Conservation (phyloP, 2,329 filamentous ascomycete species). For the Nigrospora osmanthi region DNA sequence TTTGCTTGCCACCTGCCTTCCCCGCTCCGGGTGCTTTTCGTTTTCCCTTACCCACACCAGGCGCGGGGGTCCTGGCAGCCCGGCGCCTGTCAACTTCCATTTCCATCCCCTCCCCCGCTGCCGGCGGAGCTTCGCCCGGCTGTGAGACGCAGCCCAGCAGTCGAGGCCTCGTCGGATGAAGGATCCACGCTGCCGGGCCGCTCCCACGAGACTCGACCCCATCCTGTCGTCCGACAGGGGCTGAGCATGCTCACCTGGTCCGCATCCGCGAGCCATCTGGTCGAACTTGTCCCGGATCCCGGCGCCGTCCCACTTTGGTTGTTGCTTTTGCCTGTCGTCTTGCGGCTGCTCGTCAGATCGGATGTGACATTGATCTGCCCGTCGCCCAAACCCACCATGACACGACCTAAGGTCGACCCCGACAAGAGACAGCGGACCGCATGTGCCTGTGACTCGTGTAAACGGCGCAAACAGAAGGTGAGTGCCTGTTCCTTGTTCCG, state of each 20-base stretch:
- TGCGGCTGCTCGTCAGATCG: constrained; percentile 21
- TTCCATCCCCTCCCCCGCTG: too few species aligned
- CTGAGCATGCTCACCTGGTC: constrained; percentile 16
- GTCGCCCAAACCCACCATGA: constrained; percentile 26
- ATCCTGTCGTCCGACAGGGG: constrained; percentile 15
- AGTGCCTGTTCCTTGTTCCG: constrained; percentile 15
- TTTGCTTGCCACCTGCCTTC: too few species aligned
- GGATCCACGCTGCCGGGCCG: too few species aligned
- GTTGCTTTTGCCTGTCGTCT: constrained; percentile 14
- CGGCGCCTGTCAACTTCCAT: too few species aligned
- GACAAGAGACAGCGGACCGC: constrained; percentile 56
- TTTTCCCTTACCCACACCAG: too few species aligned
- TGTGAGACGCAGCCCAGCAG: too few species aligned
- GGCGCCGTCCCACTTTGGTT: constrained; percentile 18
- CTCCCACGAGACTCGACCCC: too few species aligned
- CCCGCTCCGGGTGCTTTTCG: too few species aligned
- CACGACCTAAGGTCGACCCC: constrained; percentile 45
- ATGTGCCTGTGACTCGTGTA: constrained; percentile 58
- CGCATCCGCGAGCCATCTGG: constrained; percentile 22
- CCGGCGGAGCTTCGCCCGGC: too few species aligned
- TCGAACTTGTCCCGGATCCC: constrained; percentile 14
- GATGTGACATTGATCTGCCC: constrained; percentile 20
- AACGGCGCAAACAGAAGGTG: constrained; percentile 61
- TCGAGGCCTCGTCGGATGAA: too few species aligned
- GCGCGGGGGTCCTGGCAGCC: too few species aligned